Evolutionary conservation across 148 eudicot genomes (phyloP), one percentile per base, ranked within the genome.

Genomic region (Polygonum maritimum): DNA sequence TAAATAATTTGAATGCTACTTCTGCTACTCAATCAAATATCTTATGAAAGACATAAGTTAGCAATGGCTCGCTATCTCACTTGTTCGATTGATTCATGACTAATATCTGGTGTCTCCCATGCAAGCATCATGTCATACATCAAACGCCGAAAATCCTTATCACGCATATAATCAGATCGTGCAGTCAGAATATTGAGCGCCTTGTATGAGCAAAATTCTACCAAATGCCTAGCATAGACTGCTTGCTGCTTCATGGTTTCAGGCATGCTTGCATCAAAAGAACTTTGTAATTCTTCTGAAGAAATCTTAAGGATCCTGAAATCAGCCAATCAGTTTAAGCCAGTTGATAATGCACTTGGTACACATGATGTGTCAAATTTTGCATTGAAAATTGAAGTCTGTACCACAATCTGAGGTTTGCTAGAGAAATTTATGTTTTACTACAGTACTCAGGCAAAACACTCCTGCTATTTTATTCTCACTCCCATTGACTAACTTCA

Each of bases 91-190:
- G 80, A 74, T 49, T 83, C 82, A 76, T 19, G 76, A 52, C 88
- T 82, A 76, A 81, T 77, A 40, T 80, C 85, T 14, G 97, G 93
- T 38, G 78, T 78, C 67, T 91, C 97, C 97, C 97, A 91, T 16
- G 97, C 92, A 81, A 89, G 89, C 97, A 91, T 91, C 93, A 89
- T 91, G 77, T 88, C 97, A 79, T 80, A 91, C 39, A 88, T 88
- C 78, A 89, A 78, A 69, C 87, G 88, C 52, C 87, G 87, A 54
- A 91, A 89, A 54, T 91, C 92, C 83, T 91, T 88, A 79, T 89
- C 87, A 48, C 76, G 75, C 76, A 91, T 79, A 81, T 88, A 91
- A 81, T 88, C 81, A 38, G 97, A 77, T 55, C 75, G 82, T 9
- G 82, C 39, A 63, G 80, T 81, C 76, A 81, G 70, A 76, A 78